phyloP scores from a whole-genome alignment of 805 yeast species.

The Lipomyces lipofer region DNA sequence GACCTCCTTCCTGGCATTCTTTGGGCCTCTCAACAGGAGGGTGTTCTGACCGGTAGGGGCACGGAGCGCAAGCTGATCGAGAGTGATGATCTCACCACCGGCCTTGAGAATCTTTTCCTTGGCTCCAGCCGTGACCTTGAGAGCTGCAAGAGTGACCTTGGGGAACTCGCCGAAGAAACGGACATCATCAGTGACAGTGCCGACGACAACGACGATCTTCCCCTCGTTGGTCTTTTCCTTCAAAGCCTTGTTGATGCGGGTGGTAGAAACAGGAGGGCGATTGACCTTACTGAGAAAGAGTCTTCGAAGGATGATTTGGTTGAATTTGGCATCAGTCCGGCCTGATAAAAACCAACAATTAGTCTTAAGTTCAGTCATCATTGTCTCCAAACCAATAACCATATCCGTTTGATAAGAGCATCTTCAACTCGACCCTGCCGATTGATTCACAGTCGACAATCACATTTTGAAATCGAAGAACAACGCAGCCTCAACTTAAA shows the following conservation, averaged over 20 bases:
- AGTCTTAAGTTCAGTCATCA: background rate
- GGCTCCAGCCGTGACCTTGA: constrained; percentile 99
- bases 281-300: constrained; percentile 97
- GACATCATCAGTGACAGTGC: constrained; percentile 98
- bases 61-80: constrained; percentile 98
- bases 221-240: constrained; percentile 79
- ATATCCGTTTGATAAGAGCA: background rate
- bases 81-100: constrained; percentile 99
- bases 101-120: constrained; percentile 95
- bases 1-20: constrained; percentile 98
- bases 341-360: constrained; percentile 46
- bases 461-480: no score
- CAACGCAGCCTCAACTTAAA: no score
- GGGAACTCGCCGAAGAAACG: constrained; percentile 85
- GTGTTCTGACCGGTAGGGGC: constrained; percentile 99
- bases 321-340: constrained; percentile 97
- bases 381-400: background rate
- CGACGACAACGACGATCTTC: constrained; percentile 96
- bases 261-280: constrained; percentile 99
- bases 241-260: constrained; percentile 85
- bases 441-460: no score
- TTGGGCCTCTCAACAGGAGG: constrained; percentile 96
- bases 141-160: constrained; percentile 97
- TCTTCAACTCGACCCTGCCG: no score
- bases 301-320: constrained; percentile 92